Conservation (phyloP, 129 eudicot species). For the Rutidosis leptorrhynchoides region DNA sequence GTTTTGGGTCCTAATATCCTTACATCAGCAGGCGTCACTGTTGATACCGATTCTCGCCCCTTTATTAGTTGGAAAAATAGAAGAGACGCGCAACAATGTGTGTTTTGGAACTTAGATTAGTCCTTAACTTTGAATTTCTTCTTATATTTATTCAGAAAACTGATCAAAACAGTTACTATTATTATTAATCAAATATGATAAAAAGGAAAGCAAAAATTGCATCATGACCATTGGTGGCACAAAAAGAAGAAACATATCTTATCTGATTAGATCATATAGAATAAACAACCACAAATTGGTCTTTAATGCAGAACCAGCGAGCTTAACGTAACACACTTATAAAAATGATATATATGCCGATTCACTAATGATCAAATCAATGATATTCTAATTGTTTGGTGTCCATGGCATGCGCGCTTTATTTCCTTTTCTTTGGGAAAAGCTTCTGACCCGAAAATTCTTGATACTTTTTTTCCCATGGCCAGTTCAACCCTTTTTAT, state of each 20-base stretch:
- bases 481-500: slow-evolving; percentile 26
- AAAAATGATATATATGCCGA: slow-evolving; percentile 1
- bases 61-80: slow-evolving; percentile 15
- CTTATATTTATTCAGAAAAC: background rate
- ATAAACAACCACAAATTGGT: background rate
- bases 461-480: slow-evolving; percentile 24
- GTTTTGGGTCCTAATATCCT: too few relatives aligned
- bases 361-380: slow-evolving; percentile 4
- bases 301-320: background rate
- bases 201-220: slow-evolving; percentile 15
- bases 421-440: slow-evolving; percentile 52
- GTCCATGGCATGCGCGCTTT: slow-evolving; percentile 29
- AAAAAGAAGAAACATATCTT: slow-evolving; percentile 20
- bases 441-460: slow-evolving; percentile 16
- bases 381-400: slow-evolving; percentile 25
- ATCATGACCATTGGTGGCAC: slow-evolving; percentile 12
- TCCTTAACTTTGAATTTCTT: background rate
- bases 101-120: background rate
- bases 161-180: slow-evolving; percentile 23
- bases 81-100: background rate
- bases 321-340: background rate
- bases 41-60: slow-evolving; percentile 25
- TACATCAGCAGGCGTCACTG: slow-evolving; percentile 23
- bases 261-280: background rate
- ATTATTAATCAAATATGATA: slow-evolving; percentile 2